A percentile compares a stretch with the other conserved stretches of the same genome.
These are phyloP conservation scores for Alternaria sp. DNA, from an alignment of 2,329 filamentous ascomycete species.

Conservation along the genomic window DNA sequence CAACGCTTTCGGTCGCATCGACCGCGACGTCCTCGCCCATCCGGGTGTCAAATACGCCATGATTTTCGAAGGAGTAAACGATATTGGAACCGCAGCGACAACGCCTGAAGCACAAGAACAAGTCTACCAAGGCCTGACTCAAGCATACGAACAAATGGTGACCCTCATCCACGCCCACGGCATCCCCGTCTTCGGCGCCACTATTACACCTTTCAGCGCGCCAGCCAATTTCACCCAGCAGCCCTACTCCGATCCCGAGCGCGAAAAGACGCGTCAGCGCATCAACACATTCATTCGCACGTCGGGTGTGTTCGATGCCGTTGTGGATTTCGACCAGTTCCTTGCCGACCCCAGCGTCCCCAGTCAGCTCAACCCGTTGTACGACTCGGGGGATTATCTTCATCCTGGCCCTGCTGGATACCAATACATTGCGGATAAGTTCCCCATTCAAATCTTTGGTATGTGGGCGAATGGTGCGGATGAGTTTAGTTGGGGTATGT, in stretches of 20 bases:
- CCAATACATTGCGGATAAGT: slow-evolving; percentile 63
- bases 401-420: slow-evolving; percentile 68
- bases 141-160: slow-evolving; percentile 66
- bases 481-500: slow-evolving; percentile 13
- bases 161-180: slow-evolving; percentile 61
- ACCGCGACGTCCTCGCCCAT: slow-evolving; percentile 68
- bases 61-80: slow-evolving; percentile 70
- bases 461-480: slow-evolving; percentile 28
- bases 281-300: slow-evolving; percentile 68
- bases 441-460: slow-evolving; percentile 63
- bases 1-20: slow-evolving; percentile 64
- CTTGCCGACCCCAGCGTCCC: slow-evolving; percentile 59
- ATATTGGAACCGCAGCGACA: slow-evolving; percentile 63
- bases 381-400: slow-evolving; percentile 69
- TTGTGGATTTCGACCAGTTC: slow-evolving; percentile 68
- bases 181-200: slow-evolving; percentile 66
- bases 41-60: slow-evolving; percentile 66
- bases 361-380: slow-evolving; percentile 57
- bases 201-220: slow-evolving; percentile 68
- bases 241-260: slow-evolving; percentile 48
- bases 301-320: slow-evolving; percentile 63
- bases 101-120: slow-evolving; percentile 54
- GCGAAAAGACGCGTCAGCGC: slow-evolving; percentile 63
- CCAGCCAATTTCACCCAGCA: slow-evolving; percentile 38
- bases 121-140: slow-evolving; percentile 60